A percentile compares a stretch with the other conserved stretches of the same genome.
Conservation (phyloP, 2,329 filamentous ascomycete genomes). For the Calonectria henricotiae region DNA sequence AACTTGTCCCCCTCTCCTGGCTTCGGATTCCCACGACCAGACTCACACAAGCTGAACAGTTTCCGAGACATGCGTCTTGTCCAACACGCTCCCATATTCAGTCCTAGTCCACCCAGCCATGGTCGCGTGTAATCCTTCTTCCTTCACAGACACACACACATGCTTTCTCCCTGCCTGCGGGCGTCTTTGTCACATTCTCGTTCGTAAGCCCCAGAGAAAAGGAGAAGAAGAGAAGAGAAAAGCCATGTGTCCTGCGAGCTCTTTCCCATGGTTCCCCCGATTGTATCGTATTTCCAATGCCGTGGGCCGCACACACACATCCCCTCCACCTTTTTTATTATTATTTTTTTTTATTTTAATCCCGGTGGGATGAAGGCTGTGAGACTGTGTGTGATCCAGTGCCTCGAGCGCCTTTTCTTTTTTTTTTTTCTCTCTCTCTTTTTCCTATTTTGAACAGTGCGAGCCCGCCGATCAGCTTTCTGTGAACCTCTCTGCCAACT, state of each 20-base stretch:
- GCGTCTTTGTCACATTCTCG: background rate
- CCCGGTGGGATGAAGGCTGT: background rate
- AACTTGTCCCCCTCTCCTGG: background rate
- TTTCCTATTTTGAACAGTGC: background rate
- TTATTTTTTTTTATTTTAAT: no score
- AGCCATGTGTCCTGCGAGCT: background rate
- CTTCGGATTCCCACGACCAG: background rate
- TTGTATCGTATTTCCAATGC: background rate
- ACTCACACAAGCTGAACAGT: slow-evolving; percentile 6
- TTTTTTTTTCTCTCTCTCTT: no score
- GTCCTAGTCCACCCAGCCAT: background rate
- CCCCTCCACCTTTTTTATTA: no score
- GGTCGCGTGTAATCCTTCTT: background rate
- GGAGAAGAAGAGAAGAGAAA: background rate
- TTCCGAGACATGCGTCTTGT: slow-evolving; percentile 15
- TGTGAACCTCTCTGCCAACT: slow-evolving; percentile 64
- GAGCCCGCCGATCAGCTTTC: slow-evolving; percentile 63
- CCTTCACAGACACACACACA: background rate
- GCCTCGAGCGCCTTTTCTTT: slow-evolving; percentile 7
- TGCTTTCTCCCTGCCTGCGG: background rate
- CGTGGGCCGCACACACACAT: background rate
- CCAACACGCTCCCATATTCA: background rate
- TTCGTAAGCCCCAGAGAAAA: background rate
- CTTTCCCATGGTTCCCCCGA: background rate
- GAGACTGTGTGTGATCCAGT: slow-evolving; percentile 8